Evolutionary conservation across 306 rosid species (phyloP).

Genomic region (Prinsepia uniflora): DNA sequence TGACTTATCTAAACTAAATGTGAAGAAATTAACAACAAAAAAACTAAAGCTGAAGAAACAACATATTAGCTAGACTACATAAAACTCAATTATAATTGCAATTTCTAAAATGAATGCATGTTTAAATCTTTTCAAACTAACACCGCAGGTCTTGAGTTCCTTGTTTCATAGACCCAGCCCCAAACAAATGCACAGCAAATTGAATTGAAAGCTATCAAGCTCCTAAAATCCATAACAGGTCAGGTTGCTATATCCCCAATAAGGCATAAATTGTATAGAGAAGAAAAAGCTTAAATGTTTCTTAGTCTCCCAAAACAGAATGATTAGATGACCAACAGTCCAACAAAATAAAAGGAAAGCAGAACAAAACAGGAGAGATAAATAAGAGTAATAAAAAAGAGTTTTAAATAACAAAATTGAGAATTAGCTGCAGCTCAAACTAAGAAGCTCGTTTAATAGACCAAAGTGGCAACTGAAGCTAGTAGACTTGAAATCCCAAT

Average conservation of each 20-base stretch:
- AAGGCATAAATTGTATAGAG: not conserved
- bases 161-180: not conserved
- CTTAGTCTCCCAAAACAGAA: not conserved
- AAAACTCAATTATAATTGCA: not conserved
- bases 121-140: not conserved
- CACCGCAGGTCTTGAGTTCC: not conserved
- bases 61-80: not conserved
- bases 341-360: not conserved
- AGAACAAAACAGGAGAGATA: not conserved
- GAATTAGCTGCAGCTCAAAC: not conserved
- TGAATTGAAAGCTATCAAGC: not conserved
- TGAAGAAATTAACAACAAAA: not conserved
- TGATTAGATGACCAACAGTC: not conserved
- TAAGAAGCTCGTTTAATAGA: not conserved
- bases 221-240: not conserved
- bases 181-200: constrained; percentile 9
- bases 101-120: not conserved
- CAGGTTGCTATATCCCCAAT: not conserved
- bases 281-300: not conserved
- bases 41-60: not conserved
- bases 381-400: not conserved
- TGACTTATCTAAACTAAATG: not conserved
- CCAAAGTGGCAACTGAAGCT: not conserved
- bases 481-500: not conserved
- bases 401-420: not conserved